phyloP scores from a whole-genome alignment of 768 basidiomycete species.

The Lactifluus piperatus region DNA sequence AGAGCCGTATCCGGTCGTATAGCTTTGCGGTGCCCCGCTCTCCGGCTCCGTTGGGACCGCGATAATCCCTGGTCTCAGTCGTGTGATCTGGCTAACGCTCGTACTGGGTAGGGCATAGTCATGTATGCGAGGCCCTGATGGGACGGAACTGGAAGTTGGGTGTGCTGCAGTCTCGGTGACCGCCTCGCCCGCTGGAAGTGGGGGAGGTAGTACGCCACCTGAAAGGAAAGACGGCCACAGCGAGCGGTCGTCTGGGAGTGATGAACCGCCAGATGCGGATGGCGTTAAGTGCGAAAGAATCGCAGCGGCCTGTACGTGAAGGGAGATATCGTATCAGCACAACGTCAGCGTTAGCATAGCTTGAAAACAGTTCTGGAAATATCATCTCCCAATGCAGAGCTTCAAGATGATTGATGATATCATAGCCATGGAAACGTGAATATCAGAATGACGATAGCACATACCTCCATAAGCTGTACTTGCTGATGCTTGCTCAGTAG shows the following conservation, averaged over 20 bases:
- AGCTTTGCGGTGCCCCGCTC: background rate
- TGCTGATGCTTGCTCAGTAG: constrained; percentile 95
- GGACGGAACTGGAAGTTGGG: constrained; percentile 46
- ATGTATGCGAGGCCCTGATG: constrained; percentile 54
- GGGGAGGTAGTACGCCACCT: constrained; percentile 56
- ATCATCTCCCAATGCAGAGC: background rate
- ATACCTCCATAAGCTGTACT: constrained; percentile 88
- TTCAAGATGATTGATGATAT: background rate
- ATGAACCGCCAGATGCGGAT: constrained; percentile 50
- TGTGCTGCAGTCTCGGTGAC: constrained; percentile 19
- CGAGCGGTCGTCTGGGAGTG: constrained; percentile 88
- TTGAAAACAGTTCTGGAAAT: background rate
- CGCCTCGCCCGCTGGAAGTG: constrained; percentile 21
- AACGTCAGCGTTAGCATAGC: too few species aligned
- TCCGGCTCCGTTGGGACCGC: constrained; percentile 29
- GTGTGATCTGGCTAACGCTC: constrained; percentile 38
- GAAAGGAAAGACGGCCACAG: constrained; percentile 85
- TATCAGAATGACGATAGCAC: constrained; percentile 17
- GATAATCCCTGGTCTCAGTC: constrained; percentile 51
- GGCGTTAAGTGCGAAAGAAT: constrained; percentile 86
- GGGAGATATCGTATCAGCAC: background rate
- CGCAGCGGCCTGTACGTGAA: constrained; percentile 64
- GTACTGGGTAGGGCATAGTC: constrained; percentile 47
- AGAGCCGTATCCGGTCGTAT: constrained; percentile 29
- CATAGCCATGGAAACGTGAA: constrained; percentile 9